Evolutionary conservation across 1,284 basidiomycete genomes (phyloP), one percentile per base, ranked within the genome.

Genomic region (Fomitiporia mediterranea): DNA sequence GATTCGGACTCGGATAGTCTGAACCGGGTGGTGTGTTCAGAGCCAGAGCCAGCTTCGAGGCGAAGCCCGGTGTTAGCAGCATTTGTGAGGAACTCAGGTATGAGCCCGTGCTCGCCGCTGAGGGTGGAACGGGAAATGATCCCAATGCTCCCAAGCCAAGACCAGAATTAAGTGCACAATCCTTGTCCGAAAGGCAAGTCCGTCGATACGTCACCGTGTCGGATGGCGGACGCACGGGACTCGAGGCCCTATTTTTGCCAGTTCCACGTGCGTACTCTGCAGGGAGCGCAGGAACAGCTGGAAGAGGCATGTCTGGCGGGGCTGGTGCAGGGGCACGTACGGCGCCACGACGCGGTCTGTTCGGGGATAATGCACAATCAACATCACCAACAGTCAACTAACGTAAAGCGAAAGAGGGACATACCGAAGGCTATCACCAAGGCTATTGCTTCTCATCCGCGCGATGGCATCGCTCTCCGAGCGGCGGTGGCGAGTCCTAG

Each of bases 361-460:
- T 32, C 9, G 9, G 9, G 2, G n/a, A 9, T 5, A 40, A 28
- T 8, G n/a, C 34, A 39, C 3, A 51, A 37, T 27, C 25, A 38
- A 19, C 38, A 42, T 19, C 15, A 11, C 9, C 30, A 15, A 27
- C 11, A 28, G 17, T 37, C 19, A 38, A 19, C 34, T 17, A 40
- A 34, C 13, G 51, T 19, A 44, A 4, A 15, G 3, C 13, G 27
- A 28, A 17, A 9, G 3, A 13, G 21, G 9, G n/a, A 66, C 73
- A 54, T 60, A 75, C 75, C 72, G 69, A 21, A 69, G 61, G 3
- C 65, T 62, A 5, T 64, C 61, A 44, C 72, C 66, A 34, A 72
- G 64, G 56, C 81, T 82, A 2, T 78, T 78, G 56, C 78, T 80
- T 44, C 80, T 69, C 64, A 80, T 64, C 47, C 80, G 67, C 13